Conservation (phyloP, 106 monocot genomes). For the Triglochin maritima region DNA sequence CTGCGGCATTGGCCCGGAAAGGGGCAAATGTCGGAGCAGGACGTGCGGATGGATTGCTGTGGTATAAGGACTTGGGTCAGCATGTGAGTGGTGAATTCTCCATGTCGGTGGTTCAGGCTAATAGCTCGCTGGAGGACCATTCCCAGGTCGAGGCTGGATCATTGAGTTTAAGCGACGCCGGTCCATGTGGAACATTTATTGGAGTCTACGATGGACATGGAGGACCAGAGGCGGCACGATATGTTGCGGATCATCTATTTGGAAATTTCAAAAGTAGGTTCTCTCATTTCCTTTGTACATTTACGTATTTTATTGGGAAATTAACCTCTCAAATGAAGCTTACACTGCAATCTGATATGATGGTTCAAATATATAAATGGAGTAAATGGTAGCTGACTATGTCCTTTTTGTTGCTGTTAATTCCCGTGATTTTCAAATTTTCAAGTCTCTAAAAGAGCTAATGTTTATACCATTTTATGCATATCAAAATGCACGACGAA, state of each 20-base stretch:
- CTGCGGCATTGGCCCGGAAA: neutral
- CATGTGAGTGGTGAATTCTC: constrained; percentile 62
- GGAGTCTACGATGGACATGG: constrained; percentile 84
- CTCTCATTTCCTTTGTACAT: neutral
- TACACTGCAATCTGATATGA: too few relatives aligned
- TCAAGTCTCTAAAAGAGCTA: too few relatives aligned
- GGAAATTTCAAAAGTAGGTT: constrained; percentile 35
- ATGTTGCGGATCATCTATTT: constrained; percentile 44
- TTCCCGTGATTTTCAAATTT: too few relatives aligned
- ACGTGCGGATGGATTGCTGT: constrained; percentile 35
- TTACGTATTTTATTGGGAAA: too few relatives aligned
- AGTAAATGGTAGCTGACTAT: too few relatives aligned
- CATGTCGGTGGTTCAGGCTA: constrained; percentile 76
- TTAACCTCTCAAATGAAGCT: too few relatives aligned
- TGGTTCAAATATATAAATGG: too few relatives aligned
- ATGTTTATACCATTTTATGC: too few relatives aligned
- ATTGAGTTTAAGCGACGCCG: neutral
- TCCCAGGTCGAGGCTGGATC: constrained; percentile 72
- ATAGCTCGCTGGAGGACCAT: constrained; percentile 48
- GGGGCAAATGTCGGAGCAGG: constrained; percentile 6
- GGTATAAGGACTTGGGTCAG: constrained; percentile 47
- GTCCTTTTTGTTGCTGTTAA: too few relatives aligned
- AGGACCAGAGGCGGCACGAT: constrained; percentile 49
- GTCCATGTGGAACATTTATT: constrained; percentile 44
- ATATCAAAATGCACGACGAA: too few relatives aligned